These are phyloP conservation scores for Aspergillus brunneoviolaceus DNA, from an alignment of 2,329 filamentous ascomycete genomes.

Conservation along the genomic window DNA sequence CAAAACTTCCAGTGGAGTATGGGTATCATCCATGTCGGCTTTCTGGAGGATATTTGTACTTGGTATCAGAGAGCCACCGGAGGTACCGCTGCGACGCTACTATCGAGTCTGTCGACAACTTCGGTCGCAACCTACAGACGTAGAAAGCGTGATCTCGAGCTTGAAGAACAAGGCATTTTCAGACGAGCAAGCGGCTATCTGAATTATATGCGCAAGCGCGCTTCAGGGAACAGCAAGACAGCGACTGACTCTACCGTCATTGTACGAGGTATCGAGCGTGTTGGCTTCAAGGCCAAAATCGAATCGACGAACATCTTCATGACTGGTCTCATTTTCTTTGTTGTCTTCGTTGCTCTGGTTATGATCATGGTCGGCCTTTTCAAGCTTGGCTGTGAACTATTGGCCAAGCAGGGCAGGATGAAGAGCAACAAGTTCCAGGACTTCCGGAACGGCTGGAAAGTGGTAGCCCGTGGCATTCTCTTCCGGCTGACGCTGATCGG, in stretches of 20 bases:
- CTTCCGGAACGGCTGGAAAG: slow-evolving; percentile 92
- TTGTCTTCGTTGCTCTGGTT: slow-evolving; percentile 75
- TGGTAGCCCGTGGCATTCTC: slow-evolving; percentile 87
- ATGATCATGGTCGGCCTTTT: slow-evolving; percentile 71
- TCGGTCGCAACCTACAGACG: slow-evolving; percentile 80
- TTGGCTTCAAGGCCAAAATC: slow-evolving; percentile 80
- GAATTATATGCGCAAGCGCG: slow-evolving; percentile 48
- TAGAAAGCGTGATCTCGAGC: slow-evolving; percentile 50
- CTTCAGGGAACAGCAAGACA: slow-evolving; percentile 38
- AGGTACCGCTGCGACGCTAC: slow-evolving; percentile 74
- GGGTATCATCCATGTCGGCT: slow-evolving; percentile 86
- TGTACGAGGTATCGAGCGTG: slow-evolving; percentile 82
- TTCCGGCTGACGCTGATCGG: slow-evolving; percentile 89
- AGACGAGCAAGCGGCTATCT: slow-evolving; percentile 44
- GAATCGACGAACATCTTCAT: slow-evolving; percentile 92
- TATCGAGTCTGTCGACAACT: slow-evolving; percentile 69
- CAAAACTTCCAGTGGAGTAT: slow-evolving; percentile 99
- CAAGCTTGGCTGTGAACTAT: slow-evolving; percentile 76
- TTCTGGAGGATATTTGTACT: slow-evolving; percentile 83
- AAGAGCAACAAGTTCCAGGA: slow-evolving; percentile 84
- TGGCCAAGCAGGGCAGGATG: slow-evolving; percentile 73
- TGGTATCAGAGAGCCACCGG: slow-evolving; percentile 97
- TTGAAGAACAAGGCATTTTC: slow-evolving; percentile 39
- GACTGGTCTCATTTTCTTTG: slow-evolving; percentile 86
- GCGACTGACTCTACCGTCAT: slow-evolving; percentile 5